Base-by-base conservation (phyloP, 2,329 filamentous ascomycete genomes). In the Monosporascus ibericus region DNA sequence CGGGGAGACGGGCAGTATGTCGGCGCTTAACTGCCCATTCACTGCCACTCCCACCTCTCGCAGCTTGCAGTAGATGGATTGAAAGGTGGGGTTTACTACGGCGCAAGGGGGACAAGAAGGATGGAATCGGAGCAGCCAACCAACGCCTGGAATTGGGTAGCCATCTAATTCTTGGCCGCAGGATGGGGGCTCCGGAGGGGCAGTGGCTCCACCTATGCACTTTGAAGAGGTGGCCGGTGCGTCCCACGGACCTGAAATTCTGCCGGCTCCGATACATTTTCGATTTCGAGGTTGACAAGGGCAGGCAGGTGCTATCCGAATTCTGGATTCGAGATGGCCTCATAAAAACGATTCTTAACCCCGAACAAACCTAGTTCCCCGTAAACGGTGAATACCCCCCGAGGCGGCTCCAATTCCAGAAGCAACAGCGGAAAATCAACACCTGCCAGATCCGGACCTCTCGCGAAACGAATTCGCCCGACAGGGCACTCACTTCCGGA, bases 21-120 rank as follows among this genome's bases (percentile, higher is more conserved):
- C 36, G 36, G 48, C 48, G 48, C 48, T 49, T 49, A 49, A 42
- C 37, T 14, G 37, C 24, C 48, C 48, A 49, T 27, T 49, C 30
- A 34, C 30, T 14, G 30, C 30, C 30, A 14, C 30, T 34, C 36
- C 48, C 22, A 20, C 11, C 7, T 17, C 1, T 11, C 14, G 42
- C 20, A 30, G 42, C 4, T 5, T 40, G 38, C 38, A 1, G 18
- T 40, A 20, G 38, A 17, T 40, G 17, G 38, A 20, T 20, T 20
- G 17, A 11, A 40, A 40, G 25, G 46, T 34, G 46, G 46, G 47
- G 47, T 24, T 39, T 18, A 8, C n/a, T 20, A 25, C 1, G 20
- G 17, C 17, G 17, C 38, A 20, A 44, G 1, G 8, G 6, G 18
- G 42, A n/a, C 11, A 30, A 14, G 14, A 30, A 18, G 24, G 14